A percentile compares a stretch with the other conserved stretches of the same genome.
Evolutionary conservation across 495 filamentous ascomycete genomes (phyloP).

Genomic region (Talaromyces thailandensis): DNA sequence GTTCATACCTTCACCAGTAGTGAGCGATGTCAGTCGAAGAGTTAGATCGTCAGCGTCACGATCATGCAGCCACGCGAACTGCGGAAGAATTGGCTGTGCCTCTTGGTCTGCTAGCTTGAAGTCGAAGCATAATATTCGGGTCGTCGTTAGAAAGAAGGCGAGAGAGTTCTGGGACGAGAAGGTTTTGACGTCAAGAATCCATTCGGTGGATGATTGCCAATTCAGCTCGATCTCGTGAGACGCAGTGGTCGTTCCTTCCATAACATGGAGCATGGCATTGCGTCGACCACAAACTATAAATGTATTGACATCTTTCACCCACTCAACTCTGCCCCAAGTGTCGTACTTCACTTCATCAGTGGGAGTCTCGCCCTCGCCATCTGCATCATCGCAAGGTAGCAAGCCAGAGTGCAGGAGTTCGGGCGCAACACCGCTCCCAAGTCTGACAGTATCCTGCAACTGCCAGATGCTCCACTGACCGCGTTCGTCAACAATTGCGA

Average conservation of each 20-base stretch:
- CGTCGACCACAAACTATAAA: conserved; percentile 39
- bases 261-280: conserved; percentile 29
- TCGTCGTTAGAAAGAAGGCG: conserved; percentile 48
- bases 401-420: conserved; percentile 17
- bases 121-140: conserved; percentile 33
- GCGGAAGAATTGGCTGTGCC: conserved; percentile 12
- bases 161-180: conserved; percentile 37
- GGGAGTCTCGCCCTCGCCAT: conserved; percentile 1
- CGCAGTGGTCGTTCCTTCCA: conserved; percentile 11
- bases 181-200: conserved; percentile 45
- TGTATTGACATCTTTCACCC: conserved; percentile 34
- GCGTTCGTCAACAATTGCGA: conserved; percentile 62
- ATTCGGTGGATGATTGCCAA: conserved; percentile 29
- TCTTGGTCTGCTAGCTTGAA: conserved; percentile 10
- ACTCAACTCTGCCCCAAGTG: conserved; percentile 45
- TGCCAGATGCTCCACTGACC: conserved; percentile 77
- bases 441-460: conserved; percentile 35
- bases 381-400: conserved; percentile 21
- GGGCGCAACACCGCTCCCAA: conserved; percentile 16
- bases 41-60: conserved; percentile 37
- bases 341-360: conserved; percentile 22
- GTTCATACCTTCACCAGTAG: conserved; percentile 22
- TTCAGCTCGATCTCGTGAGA: conserved; percentile 26
- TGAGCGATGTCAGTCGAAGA: conserved; percentile 24
- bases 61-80: conserved; percentile 35